Evolutionary conservation across 306 rosid species (phyloP).

Genomic region (Hippophae rhamnoides): DNA sequence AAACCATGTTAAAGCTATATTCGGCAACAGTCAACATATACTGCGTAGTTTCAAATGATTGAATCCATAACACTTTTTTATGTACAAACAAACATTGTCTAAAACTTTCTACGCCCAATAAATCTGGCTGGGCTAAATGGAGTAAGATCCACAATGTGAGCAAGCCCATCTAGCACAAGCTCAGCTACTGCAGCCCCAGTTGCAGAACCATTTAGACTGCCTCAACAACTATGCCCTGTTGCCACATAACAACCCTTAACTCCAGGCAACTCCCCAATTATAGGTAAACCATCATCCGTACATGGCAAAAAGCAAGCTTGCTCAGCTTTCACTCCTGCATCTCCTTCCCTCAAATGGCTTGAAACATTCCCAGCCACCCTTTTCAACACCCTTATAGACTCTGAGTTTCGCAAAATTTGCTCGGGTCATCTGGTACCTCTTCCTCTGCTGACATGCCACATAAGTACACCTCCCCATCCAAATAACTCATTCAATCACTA

Average conservation of each 20-base stretch:
- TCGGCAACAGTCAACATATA: not conserved
- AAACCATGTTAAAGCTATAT: not conserved
- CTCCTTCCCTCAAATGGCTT: slow-evolving; percentile 54
- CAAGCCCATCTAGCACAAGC: slow-evolving; percentile 60
- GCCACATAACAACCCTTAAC: slow-evolving; percentile 69
- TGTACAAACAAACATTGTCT: not conserved
- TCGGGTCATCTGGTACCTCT: slow-evolving; percentile 77
- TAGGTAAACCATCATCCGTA: slow-evolving; percentile 58
- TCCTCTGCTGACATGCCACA: slow-evolving; percentile 73
- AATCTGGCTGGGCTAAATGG: slow-evolving; percentile 71
- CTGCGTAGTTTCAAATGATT: not conserved
- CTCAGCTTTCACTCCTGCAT: slow-evolving; percentile 61
- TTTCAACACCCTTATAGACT: slow-evolving; percentile 50
- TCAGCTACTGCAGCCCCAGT: slow-evolving; percentile 86
- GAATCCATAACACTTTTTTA: not conserved
- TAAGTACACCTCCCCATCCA: slow-evolving; percentile 68
- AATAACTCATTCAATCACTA: not conserved
- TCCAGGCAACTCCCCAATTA: slow-evolving; percentile 64
- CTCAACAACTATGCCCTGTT: slow-evolving; percentile 87
- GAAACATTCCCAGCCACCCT: slow-evolving; percentile 72
- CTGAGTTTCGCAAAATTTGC: slow-evolving; percentile 41
- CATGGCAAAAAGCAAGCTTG: slow-evolving; percentile 87
- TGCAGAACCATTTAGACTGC: slow-evolving; percentile 85
- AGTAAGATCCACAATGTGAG: slow-evolving; percentile 60
- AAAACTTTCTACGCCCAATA: slow-evolving; percentile 14